phyloP scores from a whole-genome alignment of 768 basidiomycete genomes.

The Cyclocybe aegerita region DNA sequence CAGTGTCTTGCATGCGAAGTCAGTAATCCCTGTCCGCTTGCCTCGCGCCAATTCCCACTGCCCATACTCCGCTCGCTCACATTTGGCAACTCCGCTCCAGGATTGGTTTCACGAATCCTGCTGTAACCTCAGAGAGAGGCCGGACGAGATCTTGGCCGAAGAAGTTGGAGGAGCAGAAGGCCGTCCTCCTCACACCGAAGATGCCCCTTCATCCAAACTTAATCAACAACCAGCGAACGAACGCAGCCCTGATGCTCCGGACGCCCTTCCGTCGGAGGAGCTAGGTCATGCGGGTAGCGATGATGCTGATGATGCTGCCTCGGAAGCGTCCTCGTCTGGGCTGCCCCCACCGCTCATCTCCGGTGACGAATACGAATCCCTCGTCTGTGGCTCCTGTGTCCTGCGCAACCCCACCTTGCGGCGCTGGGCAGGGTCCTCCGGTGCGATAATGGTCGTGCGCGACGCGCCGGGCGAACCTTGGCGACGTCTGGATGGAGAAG shows the following conservation, averaged over 20 bases:
- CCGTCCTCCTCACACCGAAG: too few relatives aligned
- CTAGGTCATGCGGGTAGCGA: conserved; percentile 13
- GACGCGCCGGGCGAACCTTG: conserved; percentile 45
- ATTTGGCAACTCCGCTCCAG: conserved; percentile 32
- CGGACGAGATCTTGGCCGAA: conserved; percentile 24
- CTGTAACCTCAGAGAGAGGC: conserved; percentile 72
- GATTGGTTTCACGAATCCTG: conserved; percentile 95
- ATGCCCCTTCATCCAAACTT: too few relatives aligned
- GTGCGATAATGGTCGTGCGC: conserved; percentile 67
- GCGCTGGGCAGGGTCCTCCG: conserved; percentile 67
- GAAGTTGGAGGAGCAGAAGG: too few relatives aligned
- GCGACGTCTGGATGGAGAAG: conserved; percentile 44
- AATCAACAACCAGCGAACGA: conserved; percentile 28
- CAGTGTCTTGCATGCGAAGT: conserved; percentile 88
- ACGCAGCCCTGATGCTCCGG: conserved; percentile 29
- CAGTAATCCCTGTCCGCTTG: conserved; percentile 24
- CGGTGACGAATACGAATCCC: conserved; percentile 69
- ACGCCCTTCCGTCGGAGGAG: conserved; percentile 2
- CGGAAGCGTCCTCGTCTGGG: conserved; percentile 62
- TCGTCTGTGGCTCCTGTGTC: conserved; percentile 76
- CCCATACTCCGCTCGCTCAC: neutral
- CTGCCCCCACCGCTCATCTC: conserved; percentile 69
- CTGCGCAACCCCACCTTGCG: conserved; percentile 48
- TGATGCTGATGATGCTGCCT: conserved; percentile 48
- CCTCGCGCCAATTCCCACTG: neutral